Conservation (phyloP, 176 grass and related monocot genomes). For the Rhipidocladum racemiflorum region DNA sequence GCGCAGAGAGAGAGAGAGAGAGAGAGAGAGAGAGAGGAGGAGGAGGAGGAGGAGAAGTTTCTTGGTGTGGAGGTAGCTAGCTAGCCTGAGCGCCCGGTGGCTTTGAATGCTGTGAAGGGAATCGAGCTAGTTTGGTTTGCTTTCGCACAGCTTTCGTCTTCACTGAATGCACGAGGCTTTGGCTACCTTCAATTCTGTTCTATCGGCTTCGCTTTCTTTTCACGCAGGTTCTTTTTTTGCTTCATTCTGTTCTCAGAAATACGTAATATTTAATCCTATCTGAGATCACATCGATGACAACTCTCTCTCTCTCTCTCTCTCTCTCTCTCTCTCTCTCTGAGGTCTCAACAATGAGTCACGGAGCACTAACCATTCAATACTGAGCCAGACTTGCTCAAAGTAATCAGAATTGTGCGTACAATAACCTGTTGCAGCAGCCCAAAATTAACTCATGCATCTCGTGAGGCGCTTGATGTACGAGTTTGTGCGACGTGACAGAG, state of each 20-base stretch:
- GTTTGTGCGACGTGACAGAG: background rate
- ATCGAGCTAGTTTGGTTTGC: background rate
- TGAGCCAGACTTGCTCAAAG: background rate
- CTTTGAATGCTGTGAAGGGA: background rate
- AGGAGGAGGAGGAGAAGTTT: too few species aligned
- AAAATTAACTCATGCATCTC: background rate
- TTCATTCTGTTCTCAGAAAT: background rate
- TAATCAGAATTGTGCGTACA: background rate
- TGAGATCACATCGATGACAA: background rate
- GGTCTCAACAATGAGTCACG: background rate
- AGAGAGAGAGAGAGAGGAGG: background rate
- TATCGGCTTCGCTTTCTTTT: background rate
- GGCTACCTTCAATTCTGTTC: background rate
- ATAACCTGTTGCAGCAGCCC: background rate
- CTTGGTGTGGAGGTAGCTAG: background rate
- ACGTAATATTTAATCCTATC: background rate
- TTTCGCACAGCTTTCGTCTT: slow-evolving; percentile 1
- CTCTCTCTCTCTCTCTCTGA: background rate
- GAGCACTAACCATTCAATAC: background rate
- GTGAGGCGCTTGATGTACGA: background rate
- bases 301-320: too few species aligned
- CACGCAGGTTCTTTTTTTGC: background rate
- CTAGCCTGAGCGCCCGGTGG: background rate
- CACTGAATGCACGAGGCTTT: background rate
- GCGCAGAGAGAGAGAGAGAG: too few species aligned